These are phyloP conservation scores for Exutisphaerella laricina DNA, from an alignment of 2,329 filamentous ascomycete species.

Conservation along the genomic window DNA sequence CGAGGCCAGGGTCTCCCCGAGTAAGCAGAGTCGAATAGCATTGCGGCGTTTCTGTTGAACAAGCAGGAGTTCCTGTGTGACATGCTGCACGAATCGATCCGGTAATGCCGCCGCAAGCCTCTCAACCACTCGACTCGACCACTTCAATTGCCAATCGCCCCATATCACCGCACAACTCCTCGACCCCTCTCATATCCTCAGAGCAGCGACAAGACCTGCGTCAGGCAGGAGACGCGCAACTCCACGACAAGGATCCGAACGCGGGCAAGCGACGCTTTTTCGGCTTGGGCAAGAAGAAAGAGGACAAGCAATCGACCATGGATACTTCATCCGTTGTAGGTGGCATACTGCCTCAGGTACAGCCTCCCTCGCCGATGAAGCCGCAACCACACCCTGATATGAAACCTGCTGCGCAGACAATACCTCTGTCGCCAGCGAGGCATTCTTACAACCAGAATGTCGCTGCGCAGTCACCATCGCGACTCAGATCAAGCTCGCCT, in stretches of 20 bases:
- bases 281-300: slow-evolving; percentile 17
- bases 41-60: background rate
- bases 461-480: slow-evolving; percentile 33
- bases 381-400: slow-evolving; percentile 13
- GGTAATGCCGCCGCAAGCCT: slow-evolving; percentile 6
- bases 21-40: background rate
- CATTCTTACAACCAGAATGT: slow-evolving; percentile 19
- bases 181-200: slow-evolving; percentile 17
- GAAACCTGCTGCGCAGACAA: slow-evolving; percentile 12
- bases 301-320: slow-evolving; percentile 10
- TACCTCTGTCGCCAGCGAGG: slow-evolving; percentile 25
- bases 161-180: slow-evolving; percentile 20
- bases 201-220: slow-evolving; percentile 12
- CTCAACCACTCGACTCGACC: background rate
- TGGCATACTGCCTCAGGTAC: slow-evolving; percentile 8
- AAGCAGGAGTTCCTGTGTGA: background rate
- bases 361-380: slow-evolving; percentile 5
- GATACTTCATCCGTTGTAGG: slow-evolving; percentile 4
- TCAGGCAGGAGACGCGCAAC: slow-evolving; percentile 2
- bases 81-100: slow-evolving; percentile 7
- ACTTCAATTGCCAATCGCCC: slow-evolving; percentile 1
- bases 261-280: slow-evolving; percentile 14
- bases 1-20: background rate
- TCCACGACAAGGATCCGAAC: slow-evolving; percentile 12
- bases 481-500: slow-evolving; percentile 63